Evolutionary conservation across 768 basidiomycete genomes (phyloP).

Genomic region (Melanogaster broomeanus): DNA sequence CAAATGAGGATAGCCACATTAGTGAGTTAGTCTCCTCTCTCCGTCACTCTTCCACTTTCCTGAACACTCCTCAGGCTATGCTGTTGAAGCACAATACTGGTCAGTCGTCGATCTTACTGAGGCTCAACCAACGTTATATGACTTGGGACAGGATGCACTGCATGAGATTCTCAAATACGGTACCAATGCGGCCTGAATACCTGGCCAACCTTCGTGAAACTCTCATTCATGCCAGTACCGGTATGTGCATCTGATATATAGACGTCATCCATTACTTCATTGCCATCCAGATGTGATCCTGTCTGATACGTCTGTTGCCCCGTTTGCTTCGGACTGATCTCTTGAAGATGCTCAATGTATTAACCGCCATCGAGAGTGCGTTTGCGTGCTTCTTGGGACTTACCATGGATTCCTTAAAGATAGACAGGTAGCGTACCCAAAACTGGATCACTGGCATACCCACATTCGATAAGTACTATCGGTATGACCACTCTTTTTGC

Average conservation of each 20-base stretch:
- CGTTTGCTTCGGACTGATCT: constrained; percentile 10
- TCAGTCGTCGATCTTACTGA: not conserved
- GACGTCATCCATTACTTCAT: not conserved
- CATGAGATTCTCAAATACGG: constrained; percentile 8
- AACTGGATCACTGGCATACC: too few species aligned
- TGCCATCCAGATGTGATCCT: constrained; percentile 12
- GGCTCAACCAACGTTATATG: not conserved
- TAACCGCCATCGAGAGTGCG: constrained; percentile 4
- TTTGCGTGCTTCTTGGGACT: not conserved
- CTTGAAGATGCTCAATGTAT: constrained; percentile 8
- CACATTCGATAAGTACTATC: constrained; percentile 4
- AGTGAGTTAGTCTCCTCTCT: not conserved
- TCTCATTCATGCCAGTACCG: constrained; percentile 8
- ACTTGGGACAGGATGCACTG: constrained; percentile 25
- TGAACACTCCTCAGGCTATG: constrained; percentile 15
- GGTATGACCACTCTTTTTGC: not conserved
- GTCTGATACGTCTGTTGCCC: constrained; percentile 16
- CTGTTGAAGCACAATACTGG: constrained; percentile 30
- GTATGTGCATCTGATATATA: not conserved
- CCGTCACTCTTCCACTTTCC: not conserved
- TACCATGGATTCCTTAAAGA: too few species aligned
- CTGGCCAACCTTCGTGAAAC: constrained; percentile 3
- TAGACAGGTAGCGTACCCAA: not conserved
- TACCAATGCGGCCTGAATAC: not conserved
- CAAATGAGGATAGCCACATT: constrained; percentile 5